Evolutionary conservation across 1,284 basidiomycete species (phyloP), one percentile per base, ranked within the genome.

Genomic region (Marasmius fiardii): DNA sequence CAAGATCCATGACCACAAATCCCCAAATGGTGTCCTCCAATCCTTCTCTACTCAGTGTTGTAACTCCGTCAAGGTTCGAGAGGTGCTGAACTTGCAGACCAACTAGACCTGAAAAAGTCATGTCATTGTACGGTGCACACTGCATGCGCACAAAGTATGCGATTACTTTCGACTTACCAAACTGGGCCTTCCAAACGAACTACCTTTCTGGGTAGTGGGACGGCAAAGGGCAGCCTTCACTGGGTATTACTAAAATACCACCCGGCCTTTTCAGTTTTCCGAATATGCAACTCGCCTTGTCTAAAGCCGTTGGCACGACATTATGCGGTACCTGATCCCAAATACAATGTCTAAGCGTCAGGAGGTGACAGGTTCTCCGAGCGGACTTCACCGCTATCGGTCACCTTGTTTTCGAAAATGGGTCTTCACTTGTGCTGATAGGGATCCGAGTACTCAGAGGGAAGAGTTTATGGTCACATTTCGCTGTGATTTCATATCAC

Each of bases 241-340:
- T n/a, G n/a, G n/a, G n/a, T n/a, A n/a, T n/a, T n/a, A n/a, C n/a
- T n/a, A n/a, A n/a, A n/a, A n/a, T n/a, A n/a, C n/a, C n/a, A n/a
- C n/a, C n/a, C n/a, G n/a, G n/a, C n/a, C n/a, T n/a, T n/a, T n/a
- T n/a, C n/a, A n/a, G n/a, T n/a, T n/a, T n/a, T 33, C 58, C 53
- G 24, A 44, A 55, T 60, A 11, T 43, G 58, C 43, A n/a, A 31
- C 43, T 45, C 57, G 53, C 52, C 31, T 60, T 60, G 52, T 60
- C 24, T 35, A 26, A 20, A 49, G 34, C n/a, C 54, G 28, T 35
- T 43, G 43, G 18, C 21, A 39, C 14, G 41, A 14, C 31, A 23
- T 26, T 16, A 39, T 23, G 24, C 34, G 23, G 28, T 44, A 41
- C 23, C 54, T 49, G 28, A 31, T 31, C 26, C 26, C 26, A 52